Base-by-base conservation (phyloP, 75 land plant species). In the Pseudotsuga menziesii region DNA sequence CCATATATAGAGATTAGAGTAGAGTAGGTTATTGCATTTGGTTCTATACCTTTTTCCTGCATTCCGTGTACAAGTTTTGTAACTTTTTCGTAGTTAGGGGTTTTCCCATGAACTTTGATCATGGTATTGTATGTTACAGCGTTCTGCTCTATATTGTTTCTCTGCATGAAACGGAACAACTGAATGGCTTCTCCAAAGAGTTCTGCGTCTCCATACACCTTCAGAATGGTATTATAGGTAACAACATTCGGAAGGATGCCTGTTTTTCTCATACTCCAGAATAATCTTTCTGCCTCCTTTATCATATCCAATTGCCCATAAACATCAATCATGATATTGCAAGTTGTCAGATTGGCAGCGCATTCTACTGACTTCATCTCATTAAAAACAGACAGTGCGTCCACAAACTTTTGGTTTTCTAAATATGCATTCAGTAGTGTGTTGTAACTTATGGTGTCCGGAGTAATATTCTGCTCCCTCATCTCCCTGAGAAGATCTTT, bases 91-190 rank as follows among this genome's bases (percentile, higher is more conserved):
- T 93, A 83, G 82, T 97, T 91, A 32, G 89, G 79, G 0, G 88
- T 67, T 77, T 86, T 85, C 11, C 94, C 93, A 77, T 91, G 84
- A 9, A 97, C 83, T 67, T 78, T 82, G 75, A 97, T 88, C 87
- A 97, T 85, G 29, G 99, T 95, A 81, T 97, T 97, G 77, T 94
- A 97, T 0, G 96, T 97, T 23, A 95, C 86, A n/a, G 91, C 87
- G 77, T 97, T 97, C 78, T 89, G 93, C 73, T 82, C 77, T 55
- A 86, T 77, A 6, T 82, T 86, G 82, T 84, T 88, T 77, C 78
- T 84, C 75, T 92, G 93, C 96, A 97, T 95, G 63, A 87, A 58
- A 27, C 89, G 84, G 81, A 95, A 97, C 8, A 95, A 77, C 58
- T 93, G 91, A 44, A 92, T 77, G 2, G 99, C 99, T 61, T 93